Base-by-base conservation (phyloP, 805 yeast genomes). In the Starmerella khaoyaiensis region DNA sequence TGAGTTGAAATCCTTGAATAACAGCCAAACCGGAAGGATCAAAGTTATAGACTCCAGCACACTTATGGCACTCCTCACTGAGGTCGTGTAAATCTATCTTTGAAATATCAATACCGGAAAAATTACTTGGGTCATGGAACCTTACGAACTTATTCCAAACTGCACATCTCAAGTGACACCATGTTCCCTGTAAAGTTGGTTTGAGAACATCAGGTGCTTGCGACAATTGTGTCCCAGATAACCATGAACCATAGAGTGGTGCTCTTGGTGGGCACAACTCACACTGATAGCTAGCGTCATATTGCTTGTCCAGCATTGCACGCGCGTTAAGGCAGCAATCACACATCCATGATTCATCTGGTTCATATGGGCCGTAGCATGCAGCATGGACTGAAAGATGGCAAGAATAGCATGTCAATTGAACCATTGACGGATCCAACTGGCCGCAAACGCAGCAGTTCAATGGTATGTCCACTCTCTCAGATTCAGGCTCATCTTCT, bases 251-350 rank as follows among this genome's bases (percentile, higher is more conserved):
- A 33, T 49, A 49, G 7, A 26, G 25, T 12, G 49, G 35, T 5
- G 40, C 22, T 8, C 38, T 27, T 9, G 41, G 38, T 5, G 48
- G 49, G 19, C 49, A 44, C 12, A 45, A 31, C 5, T 20, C 29
- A 18, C 50, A 46, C 18, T 37, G 36, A 20, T 46, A 43, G 20
- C 2, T 56, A 46, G 49, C 80, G 75, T 37, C 44, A 17, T 21
- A 18, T 4, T 28, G 19, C 14, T 11, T 11, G 12, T 22, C n/a
- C 3, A 23, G 15, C 2, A 23, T 23, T 12, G 11, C 21, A 65
- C 94, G 93, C 80, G 22, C 78, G 76, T 50, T 87, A 54, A 16
- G 80, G 62, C 28, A 76, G 70, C 58, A 79, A 72, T 48, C 73
- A 72, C 39, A 79, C 69, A 44, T 68, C 69, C 43, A 90, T 4